Evolutionary conservation across 164 flowering plant genomes (phyloP), one percentile per base, ranked within the genome.

Genomic region (Vitis labrusca): DNA sequence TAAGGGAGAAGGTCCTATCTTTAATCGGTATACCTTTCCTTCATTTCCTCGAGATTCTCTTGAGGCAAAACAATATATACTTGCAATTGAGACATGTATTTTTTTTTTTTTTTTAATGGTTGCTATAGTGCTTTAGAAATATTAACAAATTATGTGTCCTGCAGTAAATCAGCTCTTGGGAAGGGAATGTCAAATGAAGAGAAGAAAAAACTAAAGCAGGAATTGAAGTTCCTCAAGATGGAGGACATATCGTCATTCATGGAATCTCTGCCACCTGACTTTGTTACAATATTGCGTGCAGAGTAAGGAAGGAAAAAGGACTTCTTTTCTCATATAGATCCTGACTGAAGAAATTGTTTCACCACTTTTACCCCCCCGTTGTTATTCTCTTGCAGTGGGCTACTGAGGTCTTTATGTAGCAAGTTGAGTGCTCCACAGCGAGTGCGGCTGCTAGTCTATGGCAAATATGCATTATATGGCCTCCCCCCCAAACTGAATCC

Each of bases 181-280:
- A 77, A 66, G 70, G 92, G 78, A 73, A 88, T 95, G 97, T 77
- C 97, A 63, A 53, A 3, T 67, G 94, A 95, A 71, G 98, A 95
- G 78, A 87, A 78, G 72, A 79, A 47, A 37, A 78, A 64, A 50
- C 63, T 95, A 17, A 93, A 88, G 80, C 74, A 83, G 75, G 98
- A 93, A 65, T 61, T 91, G 77, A 86, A 84, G 74, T 80, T 82
- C 17, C 64, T 95, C 14, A 83, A 70, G 72, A 78, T 90, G 85
- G 99, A 84, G 69, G 99, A 95, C 64, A 70, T 93, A 68, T 88
- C 93, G 66, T 82, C 92, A 13, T 91, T 95, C 71, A 91, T 93
- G 93, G 99, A 91, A 76, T 89, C 96, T 72, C 79, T 93, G 73
- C 92, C 99, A 9, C 82, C 93, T 62, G 93, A 94, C 75, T 90